phyloP scores from a whole-genome alignment of 2,329 filamentous ascomycete genomes.

The Talaromyces piceae region DNA sequence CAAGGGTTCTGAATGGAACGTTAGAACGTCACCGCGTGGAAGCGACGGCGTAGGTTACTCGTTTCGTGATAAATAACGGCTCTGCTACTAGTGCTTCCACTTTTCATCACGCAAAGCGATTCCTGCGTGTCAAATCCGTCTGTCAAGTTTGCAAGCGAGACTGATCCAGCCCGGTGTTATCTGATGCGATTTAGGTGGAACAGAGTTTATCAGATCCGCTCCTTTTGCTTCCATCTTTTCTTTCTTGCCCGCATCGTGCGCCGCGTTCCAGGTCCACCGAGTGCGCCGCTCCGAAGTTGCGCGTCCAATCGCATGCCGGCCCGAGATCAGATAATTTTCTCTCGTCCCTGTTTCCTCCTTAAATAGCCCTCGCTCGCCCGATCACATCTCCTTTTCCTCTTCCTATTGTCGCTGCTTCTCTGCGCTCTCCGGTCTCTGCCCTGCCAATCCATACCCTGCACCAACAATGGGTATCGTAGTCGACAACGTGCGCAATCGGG shows the following conservation, averaged over 20 bases:
- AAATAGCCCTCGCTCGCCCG: background rate
- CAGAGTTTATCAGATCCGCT: background rate
- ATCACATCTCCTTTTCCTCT: no score
- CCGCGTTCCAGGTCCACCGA: background rate
- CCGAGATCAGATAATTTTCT: background rate
- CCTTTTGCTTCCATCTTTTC: background rate
- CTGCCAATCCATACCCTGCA: background rate
- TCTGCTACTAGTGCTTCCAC: no score
- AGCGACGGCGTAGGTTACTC: no score
- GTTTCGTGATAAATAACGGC: no score
- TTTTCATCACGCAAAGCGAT: no score
- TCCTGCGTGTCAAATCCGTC: no score
- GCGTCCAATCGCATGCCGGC: background rate
- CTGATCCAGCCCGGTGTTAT: background rate
- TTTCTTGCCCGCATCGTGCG: background rate
- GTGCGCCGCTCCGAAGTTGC: background rate
- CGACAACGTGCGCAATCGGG: constrained; percentile 7
- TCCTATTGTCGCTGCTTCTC: background rate
- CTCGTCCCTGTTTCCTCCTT: background rate
- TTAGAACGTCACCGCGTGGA: no score
- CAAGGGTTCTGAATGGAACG: background rate
- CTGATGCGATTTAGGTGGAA: background rate
- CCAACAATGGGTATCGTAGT: constrained; percentile 8
- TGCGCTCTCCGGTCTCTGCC: background rate
- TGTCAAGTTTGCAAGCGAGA: background rate